Percentiles rank a stretch among this genome's conserved stretches.
phyloP scores from a whole-genome alignment of 164 flowering plant genomes.

The Umbellularia californica region DNA sequence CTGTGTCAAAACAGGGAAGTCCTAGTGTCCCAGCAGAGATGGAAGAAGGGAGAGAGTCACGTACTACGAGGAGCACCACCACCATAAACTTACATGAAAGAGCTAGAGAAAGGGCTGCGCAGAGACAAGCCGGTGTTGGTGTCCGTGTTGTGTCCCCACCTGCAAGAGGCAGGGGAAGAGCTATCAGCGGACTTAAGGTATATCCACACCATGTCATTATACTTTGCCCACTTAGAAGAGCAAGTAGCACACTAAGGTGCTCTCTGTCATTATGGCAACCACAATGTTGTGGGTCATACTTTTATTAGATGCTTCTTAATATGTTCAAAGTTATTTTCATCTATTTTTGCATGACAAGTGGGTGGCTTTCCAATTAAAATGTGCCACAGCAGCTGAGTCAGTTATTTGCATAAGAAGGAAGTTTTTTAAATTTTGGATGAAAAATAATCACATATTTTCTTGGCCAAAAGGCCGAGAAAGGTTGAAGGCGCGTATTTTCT shows the following conservation, averaged over 20 bases:
- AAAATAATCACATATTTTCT: too few relatives aligned
- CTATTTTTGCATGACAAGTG: background rate
- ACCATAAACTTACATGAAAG: constrained; percentile 49
- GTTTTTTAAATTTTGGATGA: too few relatives aligned
- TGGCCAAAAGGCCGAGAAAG: background rate
- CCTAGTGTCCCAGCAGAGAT: constrained; percentile 24
- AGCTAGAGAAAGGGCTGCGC: constrained; percentile 47
- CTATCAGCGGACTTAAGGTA: constrained; percentile 36
- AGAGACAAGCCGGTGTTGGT: constrained; percentile 39
- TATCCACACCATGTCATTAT: background rate
- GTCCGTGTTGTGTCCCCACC: constrained; percentile 12
- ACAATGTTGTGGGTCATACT: background rate
- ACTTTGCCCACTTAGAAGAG: background rate
- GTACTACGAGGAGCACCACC: constrained; percentile 21
- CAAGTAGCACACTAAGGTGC: too few relatives aligned
- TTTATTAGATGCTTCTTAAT: background rate
- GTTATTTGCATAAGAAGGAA: too few relatives aligned
- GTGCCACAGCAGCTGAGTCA: too few relatives aligned
- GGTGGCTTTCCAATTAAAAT: background rate
- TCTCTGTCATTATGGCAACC: too few relatives aligned
- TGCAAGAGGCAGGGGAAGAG: constrained; percentile 55
- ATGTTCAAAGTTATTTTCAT: background rate
- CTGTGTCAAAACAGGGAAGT: constrained; percentile 19
- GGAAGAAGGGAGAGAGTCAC: constrained; percentile 33
- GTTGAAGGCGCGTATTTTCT: background rate